Evolutionary conservation across 768 basidiomycete genomes (phyloP).

Genomic region (Kwoniella europaea): DNA sequence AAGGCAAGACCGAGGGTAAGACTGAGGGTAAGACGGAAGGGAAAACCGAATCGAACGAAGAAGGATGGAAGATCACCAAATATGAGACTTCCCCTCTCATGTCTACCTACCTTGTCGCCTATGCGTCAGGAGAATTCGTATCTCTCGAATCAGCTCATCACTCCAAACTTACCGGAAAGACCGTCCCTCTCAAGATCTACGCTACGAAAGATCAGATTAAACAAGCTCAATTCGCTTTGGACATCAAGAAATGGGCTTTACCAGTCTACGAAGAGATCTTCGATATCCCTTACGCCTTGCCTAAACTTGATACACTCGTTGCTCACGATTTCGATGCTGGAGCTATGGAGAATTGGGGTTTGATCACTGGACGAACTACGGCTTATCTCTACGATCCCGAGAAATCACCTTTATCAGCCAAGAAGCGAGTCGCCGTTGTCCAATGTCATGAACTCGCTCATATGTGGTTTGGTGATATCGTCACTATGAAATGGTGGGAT

Average conservation of each 20-base stretch:
- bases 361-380: slow-evolving; percentile 86
- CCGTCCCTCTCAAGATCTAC: slow-evolving; percentile 82
- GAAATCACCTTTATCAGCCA: slow-evolving; percentile 71
- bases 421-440: slow-evolving; percentile 75
- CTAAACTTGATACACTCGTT: slow-evolving; percentile 89
- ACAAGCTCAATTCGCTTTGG: slow-evolving; percentile 82
- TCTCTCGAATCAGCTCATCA: slow-evolving; percentile 74
- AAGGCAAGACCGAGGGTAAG: slow-evolving; percentile 53
- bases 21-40: slow-evolving; percentile 60
- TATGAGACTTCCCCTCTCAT: slow-evolving; percentile 80
- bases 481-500: slow-evolving; percentile 74
- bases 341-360: slow-evolving; percentile 76
- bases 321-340: slow-evolving; percentile 88
- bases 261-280: slow-evolving; percentile 93
- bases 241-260: slow-evolving; percentile 77
- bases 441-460: slow-evolving; percentile 74
- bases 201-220: slow-evolving; percentile 79
- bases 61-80: slow-evolving; percentile 76
- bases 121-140: slow-evolving; percentile 71
- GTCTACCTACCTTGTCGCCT: slow-evolving; percentile 88
- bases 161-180: slow-evolving; percentile 78
- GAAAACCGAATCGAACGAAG: slow-evolving; percentile 37
- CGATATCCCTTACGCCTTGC: slow-evolving; percentile 87
- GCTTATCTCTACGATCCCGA: slow-evolving; percentile 80
- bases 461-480: slow-evolving; percentile 84